These are phyloP conservation scores for Gyromitra esculenta DNA, from an alignment of 2,329 filamentous ascomycete genomes.

Conservation along the genomic window DNA sequence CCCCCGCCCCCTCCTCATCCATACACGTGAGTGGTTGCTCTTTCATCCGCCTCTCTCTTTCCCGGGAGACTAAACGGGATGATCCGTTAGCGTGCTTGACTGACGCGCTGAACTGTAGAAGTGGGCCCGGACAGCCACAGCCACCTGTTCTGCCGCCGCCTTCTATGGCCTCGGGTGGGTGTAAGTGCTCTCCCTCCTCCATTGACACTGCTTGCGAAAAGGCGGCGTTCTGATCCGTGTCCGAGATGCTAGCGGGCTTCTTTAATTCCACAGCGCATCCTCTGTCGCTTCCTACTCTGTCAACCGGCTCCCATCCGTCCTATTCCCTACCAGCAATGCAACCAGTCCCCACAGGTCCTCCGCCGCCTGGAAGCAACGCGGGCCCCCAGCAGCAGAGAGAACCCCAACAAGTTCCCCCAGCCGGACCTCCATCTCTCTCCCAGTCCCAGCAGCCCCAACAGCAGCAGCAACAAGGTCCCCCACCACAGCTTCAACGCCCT, in stretches of 20 bases:
- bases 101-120: constrained; percentile 46
- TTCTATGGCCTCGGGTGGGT: constrained; percentile 47
- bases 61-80: constrained; percentile 24
- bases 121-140: constrained; percentile 50
- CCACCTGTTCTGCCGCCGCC: constrained; percentile 53
- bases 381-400: constrained; percentile 47
- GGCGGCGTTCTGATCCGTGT: constrained; percentile 33
- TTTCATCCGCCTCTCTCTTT: constrained; percentile 9
- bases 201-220: constrained; percentile 13
- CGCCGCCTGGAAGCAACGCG: constrained; percentile 38
- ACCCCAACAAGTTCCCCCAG: constrained; percentile 44
- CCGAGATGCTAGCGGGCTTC: constrained; percentile 43
- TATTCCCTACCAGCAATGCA: constrained; percentile 54
- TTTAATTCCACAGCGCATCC: constrained; percentile 48
- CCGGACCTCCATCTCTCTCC: constrained; percentile 39
- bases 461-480: constrained; percentile 32
- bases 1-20: constrained; percentile 39
- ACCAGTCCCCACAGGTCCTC: constrained; percentile 31
- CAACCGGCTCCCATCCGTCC: constrained; percentile 44
- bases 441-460: constrained; percentile 32
- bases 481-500: constrained; percentile 42
- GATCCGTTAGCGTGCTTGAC: constrained; percentile 42
- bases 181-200: constrained; percentile 45
- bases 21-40: constrained; percentile 47
- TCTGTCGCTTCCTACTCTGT: constrained; percentile 51